phyloP scores from a whole-genome alignment of 495 filamentous ascomycete species.

The Talaromyces stipitatus region DNA sequence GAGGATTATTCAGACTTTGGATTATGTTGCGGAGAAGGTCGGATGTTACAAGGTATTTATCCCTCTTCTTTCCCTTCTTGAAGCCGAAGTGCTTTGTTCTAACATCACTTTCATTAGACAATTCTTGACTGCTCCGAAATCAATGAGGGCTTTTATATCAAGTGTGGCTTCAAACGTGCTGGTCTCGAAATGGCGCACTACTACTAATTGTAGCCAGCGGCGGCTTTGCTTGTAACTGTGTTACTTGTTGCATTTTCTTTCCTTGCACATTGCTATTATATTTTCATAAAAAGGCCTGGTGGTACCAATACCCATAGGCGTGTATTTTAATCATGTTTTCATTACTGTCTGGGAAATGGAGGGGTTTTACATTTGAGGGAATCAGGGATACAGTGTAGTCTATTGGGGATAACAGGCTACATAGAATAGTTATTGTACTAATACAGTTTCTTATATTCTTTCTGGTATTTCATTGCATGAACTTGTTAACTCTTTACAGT shows the following conservation, averaged over 20 bases:
- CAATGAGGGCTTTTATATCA: conserved; percentile 97
- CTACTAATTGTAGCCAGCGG: conserved; percentile 43
- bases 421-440: neutral
- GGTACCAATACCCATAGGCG: neutral
- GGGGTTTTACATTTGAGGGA: neutral
- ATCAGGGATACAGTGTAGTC: neutral
- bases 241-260: conserved; percentile 19
- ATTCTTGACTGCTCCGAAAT: conserved; percentile 72
- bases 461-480: neutral
- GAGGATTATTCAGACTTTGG: conserved; percentile 88
- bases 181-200: conserved; percentile 98
- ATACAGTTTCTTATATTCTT: neutral
- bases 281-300: neutral
- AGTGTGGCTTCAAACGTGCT: conserved; percentile 91
- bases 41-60: conserved; percentile 77
- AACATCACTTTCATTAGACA: conserved; percentile 29
- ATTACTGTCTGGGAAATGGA: neutral
- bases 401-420: neutral
- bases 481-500: too few species aligned
- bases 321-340: neutral
- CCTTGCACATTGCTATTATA: neutral
- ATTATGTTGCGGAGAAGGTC: conserved; percentile 74
- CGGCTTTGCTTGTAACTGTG: conserved; percentile 22
- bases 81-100: conserved; percentile 5
- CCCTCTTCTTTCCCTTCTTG: neutral